Base-by-base conservation (phyloP, 2,329 filamentous ascomycete species). In the Fusarium siculi region DNA sequence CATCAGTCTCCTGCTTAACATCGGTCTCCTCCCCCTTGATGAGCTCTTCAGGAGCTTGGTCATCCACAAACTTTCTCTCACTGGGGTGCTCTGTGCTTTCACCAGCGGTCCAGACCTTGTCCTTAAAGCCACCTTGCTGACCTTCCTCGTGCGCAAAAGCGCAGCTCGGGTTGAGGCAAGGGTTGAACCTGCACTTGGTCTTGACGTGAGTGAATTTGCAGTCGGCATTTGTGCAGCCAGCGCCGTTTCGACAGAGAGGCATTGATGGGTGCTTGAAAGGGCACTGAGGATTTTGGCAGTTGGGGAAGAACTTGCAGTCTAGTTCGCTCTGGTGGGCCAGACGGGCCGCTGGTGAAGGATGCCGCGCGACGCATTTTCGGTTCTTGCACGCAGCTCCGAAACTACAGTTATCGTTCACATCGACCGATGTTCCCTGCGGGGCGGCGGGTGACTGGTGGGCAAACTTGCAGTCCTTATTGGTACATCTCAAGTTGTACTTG, bases 371-470 rank as follows among this genome's bases (percentile, higher is more conserved):
- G 80, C 96, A 99, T 84, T 98, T 98, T 78, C 90, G 89, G 86
- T 98, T 99, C 84, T 96, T 97, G 90, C 96, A 99, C 14, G 95
- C 95, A 5, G 91, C 94, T 25, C 95, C 96, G 77, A 93, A 98
- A 23, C 89, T 89, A 85, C 96, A 99, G 23, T 88, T 87, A 78
- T 97, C 94, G 66, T 87, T 89, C 74, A 95, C 87, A 81, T 98
- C 96, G 65, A 98, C 87, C 0, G 91, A 88, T 5, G 89, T 89
- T 34, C 93, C 93, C 5, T 92, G 92, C 7, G 94, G 93, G 37
- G 96, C 95, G 5, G 93, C 95, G 4, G 96, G 95, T 21, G 95
- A 97, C 84, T 98, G 96, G 79, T 99, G 96, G 23, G 94, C 96
- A 81, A 94, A 99, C 74, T 92, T 93, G 84, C 96, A 99, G 70